phyloP scores from a whole-genome alignment of 2,329 filamentous ascomycete species.

The Pyrenochaeta sp. region DNA sequence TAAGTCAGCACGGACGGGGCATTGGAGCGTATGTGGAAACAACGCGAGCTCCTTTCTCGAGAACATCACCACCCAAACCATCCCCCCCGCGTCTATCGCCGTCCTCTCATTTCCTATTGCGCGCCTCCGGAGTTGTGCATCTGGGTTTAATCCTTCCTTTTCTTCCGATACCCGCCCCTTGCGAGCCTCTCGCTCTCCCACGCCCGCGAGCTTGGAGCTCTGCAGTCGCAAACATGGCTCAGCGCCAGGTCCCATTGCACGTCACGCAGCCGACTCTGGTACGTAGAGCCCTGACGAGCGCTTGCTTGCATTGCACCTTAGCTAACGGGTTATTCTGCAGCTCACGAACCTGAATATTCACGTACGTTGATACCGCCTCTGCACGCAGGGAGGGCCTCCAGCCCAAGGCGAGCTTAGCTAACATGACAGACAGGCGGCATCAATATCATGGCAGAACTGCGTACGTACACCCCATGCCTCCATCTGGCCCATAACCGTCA shows the following conservation, averaged over 20 bases:
- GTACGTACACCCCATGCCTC: constrained; percentile 59
- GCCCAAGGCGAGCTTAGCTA: constrained; percentile 35
- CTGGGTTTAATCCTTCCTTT: constrained; percentile 46
- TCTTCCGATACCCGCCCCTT: constrained; percentile 44
- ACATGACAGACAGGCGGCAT: constrained; percentile 61
- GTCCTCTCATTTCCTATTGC: constrained; percentile 47
- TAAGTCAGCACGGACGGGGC: constrained; percentile 18
- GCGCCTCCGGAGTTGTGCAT: constrained; percentile 48
- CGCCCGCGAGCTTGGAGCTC: constrained; percentile 49
- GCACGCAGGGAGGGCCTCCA: constrained; percentile 21
- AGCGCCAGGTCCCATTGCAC: constrained; percentile 85
- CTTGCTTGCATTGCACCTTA: no score
- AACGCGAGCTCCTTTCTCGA: constrained; percentile 34
- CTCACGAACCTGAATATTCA: constrained; percentile 58
- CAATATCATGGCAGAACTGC: constrained; percentile 88
- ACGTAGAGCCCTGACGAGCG: constrained; percentile 33
- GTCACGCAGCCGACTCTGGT: constrained; percentile 83
- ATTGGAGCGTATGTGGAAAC: constrained; percentile 29
- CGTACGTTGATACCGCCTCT: constrained; percentile 46
- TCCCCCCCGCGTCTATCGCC: constrained; percentile 35
- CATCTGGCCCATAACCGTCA: constrained; percentile 19
- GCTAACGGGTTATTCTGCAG: constrained; percentile 45
- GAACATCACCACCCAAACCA: constrained; percentile 34
- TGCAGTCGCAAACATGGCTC: constrained; percentile 62
- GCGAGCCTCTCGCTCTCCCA: constrained; percentile 40